Base-by-base conservation (phyloP, 371 early-diverging fungal species). In the Zychaea mexicana region DNA sequence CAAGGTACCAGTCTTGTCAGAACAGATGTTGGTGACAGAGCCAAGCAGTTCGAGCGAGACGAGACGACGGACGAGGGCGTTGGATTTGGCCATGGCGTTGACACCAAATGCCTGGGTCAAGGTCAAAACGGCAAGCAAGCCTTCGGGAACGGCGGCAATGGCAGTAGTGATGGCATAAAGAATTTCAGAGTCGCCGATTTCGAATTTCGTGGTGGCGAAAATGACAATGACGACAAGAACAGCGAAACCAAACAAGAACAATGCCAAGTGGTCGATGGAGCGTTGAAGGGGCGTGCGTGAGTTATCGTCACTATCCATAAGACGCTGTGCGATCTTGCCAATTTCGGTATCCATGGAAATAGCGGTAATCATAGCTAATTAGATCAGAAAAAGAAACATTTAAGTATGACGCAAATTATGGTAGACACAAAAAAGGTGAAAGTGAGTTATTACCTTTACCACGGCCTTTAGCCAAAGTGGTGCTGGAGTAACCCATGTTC, bases 121-220 rank as follows among this genome's bases (percentile, higher is more conserved):
- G 0, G 93, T 92, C 28, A 90, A 82, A 12, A 96, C 95, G 30
- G 96, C 96, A 10, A 96, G 89, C 4, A 97, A 85, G 61, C 98
- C 99, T 77, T 97, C 97, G 36, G 99, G 99, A 62, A 98, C 94
- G 19, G 95, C 92, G 30, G 96, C 90, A 64, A 98, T 95, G 19
- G 93, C 95, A 31, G 97, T 83, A 39, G 92, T 88, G 39, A 94
- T 88, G 6, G 91, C 90, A 66, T 92, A 91, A 15, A 92, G 70
- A 6, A 88, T 82, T 15, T 87, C 86, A 26, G 88, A 87, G 46
- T 83, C 78, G 58, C 84, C 85, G 39, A 86, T 88, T 60, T 84
- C 77, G 77, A 91, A 91, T 42, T 71, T 73, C 39, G 75, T 69
- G 46, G 69, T 63, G 56, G 67, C 90, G 61, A 92, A 77, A 32